These are phyloP conservation scores for Bryoerythrophyllum caledonicum DNA, from an alignment of 225 moss, liverwort and hornwort species.

Conservation along the genomic window DNA sequence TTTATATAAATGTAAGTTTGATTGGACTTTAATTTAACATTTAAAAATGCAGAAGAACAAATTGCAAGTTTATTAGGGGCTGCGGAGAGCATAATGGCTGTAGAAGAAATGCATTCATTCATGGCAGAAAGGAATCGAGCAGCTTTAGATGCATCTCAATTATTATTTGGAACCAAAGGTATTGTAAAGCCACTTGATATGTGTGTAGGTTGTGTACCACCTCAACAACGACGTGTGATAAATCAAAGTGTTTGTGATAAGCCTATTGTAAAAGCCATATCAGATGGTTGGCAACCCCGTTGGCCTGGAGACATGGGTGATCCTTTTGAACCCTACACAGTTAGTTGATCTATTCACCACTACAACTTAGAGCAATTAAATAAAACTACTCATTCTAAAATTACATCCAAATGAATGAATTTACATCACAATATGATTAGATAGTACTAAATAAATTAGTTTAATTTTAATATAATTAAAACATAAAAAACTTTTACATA, in stretches of 20 bases:
- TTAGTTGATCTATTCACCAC: background rate
- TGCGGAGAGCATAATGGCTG: slow-evolving; percentile 78
- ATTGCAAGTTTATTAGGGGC: slow-evolving; percentile 72
- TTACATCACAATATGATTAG: no score
- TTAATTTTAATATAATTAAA: no score
- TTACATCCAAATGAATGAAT: no score
- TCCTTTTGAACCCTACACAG: slow-evolving; percentile 84
- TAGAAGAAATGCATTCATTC: slow-evolving; percentile 88
- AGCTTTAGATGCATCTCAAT: slow-evolving; percentile 71
- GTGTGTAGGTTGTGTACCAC: slow-evolving; percentile 66
- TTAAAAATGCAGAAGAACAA: slow-evolving; percentile 57
- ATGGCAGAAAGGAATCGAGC: slow-evolving; percentile 88
- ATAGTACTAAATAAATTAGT: no score
- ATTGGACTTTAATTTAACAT: background rate
- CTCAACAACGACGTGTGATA: slow-evolving; percentile 52
- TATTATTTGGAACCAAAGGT: slow-evolving; percentile 76
- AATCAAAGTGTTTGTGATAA: slow-evolving; percentile 28
- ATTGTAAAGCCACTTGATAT: slow-evolving; percentile 73
- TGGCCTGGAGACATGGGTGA: slow-evolving; percentile 93
- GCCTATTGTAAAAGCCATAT: slow-evolving; percentile 67
- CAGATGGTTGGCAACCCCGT: slow-evolving; percentile 89
- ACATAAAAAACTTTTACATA: no score
- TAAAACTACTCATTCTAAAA: background rate
- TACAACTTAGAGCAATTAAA: fast-evolving
- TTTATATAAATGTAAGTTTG: no score